Percentiles rank a stretch among this genome's conserved stretches.
Evolutionary conservation across 129 eudicot species (phyloP).

Genomic region (Cynara cardunculus): DNA sequence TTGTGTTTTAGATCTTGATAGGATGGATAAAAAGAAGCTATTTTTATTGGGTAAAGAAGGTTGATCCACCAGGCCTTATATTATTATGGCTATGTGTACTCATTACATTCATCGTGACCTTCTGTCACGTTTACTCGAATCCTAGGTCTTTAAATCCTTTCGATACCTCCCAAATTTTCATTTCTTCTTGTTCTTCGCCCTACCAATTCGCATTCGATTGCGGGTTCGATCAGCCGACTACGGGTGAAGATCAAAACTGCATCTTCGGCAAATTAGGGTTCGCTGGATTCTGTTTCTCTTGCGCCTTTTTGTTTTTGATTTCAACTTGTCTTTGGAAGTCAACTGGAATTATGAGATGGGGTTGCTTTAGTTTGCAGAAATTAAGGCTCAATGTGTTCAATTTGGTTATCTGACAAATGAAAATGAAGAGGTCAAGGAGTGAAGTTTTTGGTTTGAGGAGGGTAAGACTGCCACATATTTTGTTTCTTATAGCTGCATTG

Average conservation of each 20-base stretch:
- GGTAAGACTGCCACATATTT: conserved; percentile 58
- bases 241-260: conserved; percentile 9
- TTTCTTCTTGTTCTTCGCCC: neutral
- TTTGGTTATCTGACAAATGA: conserved; percentile 14
- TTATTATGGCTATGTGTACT: neutral
- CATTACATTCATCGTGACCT: conserved; percentile 6
- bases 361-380: conserved; percentile 8
- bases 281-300: neutral
- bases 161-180: conserved; percentile 12
- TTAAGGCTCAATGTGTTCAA: conserved; percentile 16
- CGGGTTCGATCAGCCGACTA: conserved; percentile 4
- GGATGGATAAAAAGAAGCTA: neutral
- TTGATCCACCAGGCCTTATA: conserved; percentile 3
- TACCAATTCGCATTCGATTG: conserved; percentile 15
- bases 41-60: neutral
- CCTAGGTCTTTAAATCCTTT: conserved; percentile 6
- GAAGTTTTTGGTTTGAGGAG: conserved; percentile 60
- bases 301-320: conserved; percentile 7
- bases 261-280: conserved; percentile 3
- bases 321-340: conserved; percentile 1
- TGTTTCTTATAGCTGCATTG: conserved; percentile 61
- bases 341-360: conserved; percentile 16
- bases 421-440: conserved; percentile 78
- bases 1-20: too few species aligned
- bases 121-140: conserved; percentile 18